Evolutionary conservation across 139 green algal genomes (phyloP).

Genomic region (Marvania coccoides): DNA sequence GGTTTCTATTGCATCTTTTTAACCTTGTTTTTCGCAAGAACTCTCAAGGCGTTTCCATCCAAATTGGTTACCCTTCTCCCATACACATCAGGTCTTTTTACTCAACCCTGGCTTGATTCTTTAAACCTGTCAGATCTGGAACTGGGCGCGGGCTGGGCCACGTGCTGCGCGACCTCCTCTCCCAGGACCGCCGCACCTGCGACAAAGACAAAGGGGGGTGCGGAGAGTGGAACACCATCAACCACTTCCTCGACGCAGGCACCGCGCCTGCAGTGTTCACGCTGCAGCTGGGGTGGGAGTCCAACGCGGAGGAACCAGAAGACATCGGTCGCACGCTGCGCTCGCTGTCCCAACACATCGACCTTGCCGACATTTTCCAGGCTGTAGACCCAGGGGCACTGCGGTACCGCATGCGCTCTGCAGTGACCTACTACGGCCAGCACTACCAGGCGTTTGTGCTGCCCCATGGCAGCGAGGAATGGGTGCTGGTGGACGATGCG

Average conservation of each 20-base stretch:
- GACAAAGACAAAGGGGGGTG: background rate
- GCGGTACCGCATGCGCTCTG: slow-evolving; percentile 40
- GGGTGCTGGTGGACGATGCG: slow-evolving; percentile 73
- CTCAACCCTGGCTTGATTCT: background rate
- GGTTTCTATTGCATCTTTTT: too few relatives aligned
- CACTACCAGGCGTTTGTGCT: slow-evolving; percentile 74
- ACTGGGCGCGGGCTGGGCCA: background rate
- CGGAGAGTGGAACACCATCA: background rate
- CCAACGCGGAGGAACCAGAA: slow-evolving; percentile 9
- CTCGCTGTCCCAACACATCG: background rate
- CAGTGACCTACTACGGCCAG: slow-evolving; percentile 72
- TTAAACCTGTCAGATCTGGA: background rate
- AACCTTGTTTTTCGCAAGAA: too few relatives aligned
- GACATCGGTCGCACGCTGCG: slow-evolving; percentile 28
- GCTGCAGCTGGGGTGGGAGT: slow-evolving; percentile 50
- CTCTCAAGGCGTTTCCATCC: too few relatives aligned
- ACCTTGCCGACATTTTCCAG: slow-evolving; percentile 8
- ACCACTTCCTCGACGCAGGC: too few relatives aligned
- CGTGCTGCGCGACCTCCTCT: background rate
- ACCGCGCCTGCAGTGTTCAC: slow-evolving; percentile 41
- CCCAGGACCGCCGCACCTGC: too few relatives aligned
- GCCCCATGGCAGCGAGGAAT: slow-evolving; percentile 27
- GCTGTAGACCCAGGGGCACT: background rate
- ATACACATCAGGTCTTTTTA: too few relatives aligned
- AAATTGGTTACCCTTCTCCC: too few relatives aligned